Conservation (phyloP, 306 rosid genomes). For the Cicer judaicum region DNA sequence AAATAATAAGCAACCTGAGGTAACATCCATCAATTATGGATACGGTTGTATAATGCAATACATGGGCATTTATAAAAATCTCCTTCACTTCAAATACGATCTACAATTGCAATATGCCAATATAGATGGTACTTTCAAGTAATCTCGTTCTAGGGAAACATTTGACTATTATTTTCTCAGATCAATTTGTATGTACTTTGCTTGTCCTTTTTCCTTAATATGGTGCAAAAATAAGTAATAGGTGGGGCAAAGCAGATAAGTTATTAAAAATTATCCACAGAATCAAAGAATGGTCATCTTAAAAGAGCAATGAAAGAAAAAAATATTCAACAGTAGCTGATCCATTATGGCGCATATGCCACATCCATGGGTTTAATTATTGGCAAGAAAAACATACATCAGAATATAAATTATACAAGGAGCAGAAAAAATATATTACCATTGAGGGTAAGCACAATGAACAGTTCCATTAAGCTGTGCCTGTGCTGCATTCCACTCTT, state of each 20-base stretch:
- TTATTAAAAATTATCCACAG: slow-evolving; percentile 18
- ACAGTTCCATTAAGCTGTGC: slow-evolving; percentile 98
- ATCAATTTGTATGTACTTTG: background rate
- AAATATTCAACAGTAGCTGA: slow-evolving; percentile 28
- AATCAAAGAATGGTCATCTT: slow-evolving; percentile 26
- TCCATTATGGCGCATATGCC: slow-evolving; percentile 24
- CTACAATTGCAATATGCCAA: background rate
- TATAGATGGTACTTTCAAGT: background rate
- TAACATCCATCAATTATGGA: slow-evolving; percentile 21
- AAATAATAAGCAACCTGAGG: background rate
- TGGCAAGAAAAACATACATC: slow-evolving; percentile 21
- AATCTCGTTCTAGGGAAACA: slow-evolving; percentile 1
- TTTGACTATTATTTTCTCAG: background rate
- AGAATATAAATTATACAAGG: slow-evolving; percentile 12
- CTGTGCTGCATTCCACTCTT: slow-evolving; percentile 91
- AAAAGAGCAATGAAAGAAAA: slow-evolving; percentile 16
- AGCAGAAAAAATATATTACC: slow-evolving; percentile 59
- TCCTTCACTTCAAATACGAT: background rate
- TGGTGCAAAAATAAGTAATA: slow-evolving; percentile 10
- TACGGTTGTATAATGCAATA: slow-evolving; percentile 4
- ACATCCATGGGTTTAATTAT: slow-evolving; percentile 37
- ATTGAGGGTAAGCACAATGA: slow-evolving; percentile 90
- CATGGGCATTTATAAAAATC: slow-evolving; percentile 10
- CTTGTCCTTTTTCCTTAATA: background rate
- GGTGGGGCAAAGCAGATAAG: slow-evolving; percentile 12